These are phyloP conservation scores for Starmerella sp. DNA, from an alignment of 805 yeast genomes.

Conservation along the genomic window DNA sequence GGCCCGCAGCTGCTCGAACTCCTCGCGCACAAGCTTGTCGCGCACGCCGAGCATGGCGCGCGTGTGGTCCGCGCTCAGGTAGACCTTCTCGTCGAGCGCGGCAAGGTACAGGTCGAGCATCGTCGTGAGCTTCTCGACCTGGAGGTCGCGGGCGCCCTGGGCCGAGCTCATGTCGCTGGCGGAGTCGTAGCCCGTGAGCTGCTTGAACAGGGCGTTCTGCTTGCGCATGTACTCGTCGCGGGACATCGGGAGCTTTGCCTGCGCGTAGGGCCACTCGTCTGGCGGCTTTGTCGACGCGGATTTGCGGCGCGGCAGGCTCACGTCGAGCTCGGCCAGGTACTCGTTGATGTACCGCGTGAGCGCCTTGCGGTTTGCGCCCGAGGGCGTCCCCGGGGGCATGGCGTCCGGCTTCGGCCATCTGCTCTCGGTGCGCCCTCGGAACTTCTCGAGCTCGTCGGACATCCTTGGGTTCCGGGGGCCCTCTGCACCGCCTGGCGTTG, in stretches of 20 bases:
- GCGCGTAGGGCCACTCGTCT: slow-evolving; percentile 3
- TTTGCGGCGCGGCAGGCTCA: not conserved
- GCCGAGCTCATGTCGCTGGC: slow-evolving; percentile 9
- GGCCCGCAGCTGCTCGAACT: slow-evolving; percentile 9
- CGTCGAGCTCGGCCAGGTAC: slow-evolving; percentile 11
- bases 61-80: slow-evolving; percentile 21
- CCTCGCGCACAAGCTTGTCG: slow-evolving; percentile 13
- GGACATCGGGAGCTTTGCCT: slow-evolving; percentile 16
- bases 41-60: slow-evolving; percentile 17
- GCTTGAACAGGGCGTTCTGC: slow-evolving; percentile 24
- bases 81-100: slow-evolving; percentile 24
- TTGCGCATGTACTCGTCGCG: slow-evolving; percentile 21
- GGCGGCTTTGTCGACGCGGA: slow-evolving; percentile 7
- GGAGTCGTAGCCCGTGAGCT: slow-evolving; percentile 20
- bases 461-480: not conserved
- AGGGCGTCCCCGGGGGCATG: not conserved
- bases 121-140: slow-evolving; percentile 13
- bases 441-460: slow-evolving; percentile 17
- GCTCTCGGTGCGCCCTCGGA: slow-evolving; percentile 16
- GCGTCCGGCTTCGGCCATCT: slow-evolving; percentile 16
- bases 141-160: slow-evolving; percentile 7
- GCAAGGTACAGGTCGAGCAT: slow-evolving; percentile 24
- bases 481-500: not conserved
- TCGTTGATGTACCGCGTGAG: slow-evolving; percentile 15
- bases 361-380: slow-evolving; percentile 17